Base-by-base conservation (phyloP, 225 moss, liverwort and hornwort species). In the Pseudoscleropodium purum region DNA sequence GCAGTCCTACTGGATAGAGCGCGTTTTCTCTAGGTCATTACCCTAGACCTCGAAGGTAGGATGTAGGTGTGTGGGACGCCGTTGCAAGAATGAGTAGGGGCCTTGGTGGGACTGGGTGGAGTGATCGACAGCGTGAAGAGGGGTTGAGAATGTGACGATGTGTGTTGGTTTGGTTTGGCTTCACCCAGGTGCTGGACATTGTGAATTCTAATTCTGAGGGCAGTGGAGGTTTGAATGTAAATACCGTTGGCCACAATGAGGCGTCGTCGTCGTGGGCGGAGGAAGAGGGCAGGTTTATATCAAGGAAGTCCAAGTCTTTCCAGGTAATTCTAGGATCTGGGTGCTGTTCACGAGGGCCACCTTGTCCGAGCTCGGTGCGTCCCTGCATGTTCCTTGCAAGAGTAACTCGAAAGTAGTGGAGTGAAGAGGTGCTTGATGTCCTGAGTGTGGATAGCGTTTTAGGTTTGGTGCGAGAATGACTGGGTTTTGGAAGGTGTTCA, bases 271-370 rank as follows among this genome's bases (percentile, higher is more conserved):
- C 90, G 37, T 89, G 88, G 93, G 88, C 88, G 70, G 86, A 84
- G 52, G 94, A 93, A 75, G 94, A 93, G 81, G 90, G 89, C 29
- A 75, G 84, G 76, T 88, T 88, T 33, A 86, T 90, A 79, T 83
- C 93, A 60, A 84, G 91, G 83, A 93, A 84, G 86, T 93, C 93
- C 37, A 90, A 90, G 87, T 93, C 93, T 57, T 91, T 81, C 64
- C 91, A 91, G 93, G 93, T 91, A 68, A 70, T 56, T 59, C 68
- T 45, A 76, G 77, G 75, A 54, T 87, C 37, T 61, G 51, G 24
- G 49, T 67, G 79, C 24, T 64, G 59, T 77, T 54, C 52, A 37
- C 26, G 60, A 60, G 85, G 39, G 30, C 12, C 30, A 36, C 34
- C 84, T 87, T 62, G 17, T 66, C n/a, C 27, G 73, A 77, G 59